Evolutionary conservation across 2,329 filamentous ascomycete genomes (phyloP).

Genomic region (Fusarium beomiforme): DNA sequence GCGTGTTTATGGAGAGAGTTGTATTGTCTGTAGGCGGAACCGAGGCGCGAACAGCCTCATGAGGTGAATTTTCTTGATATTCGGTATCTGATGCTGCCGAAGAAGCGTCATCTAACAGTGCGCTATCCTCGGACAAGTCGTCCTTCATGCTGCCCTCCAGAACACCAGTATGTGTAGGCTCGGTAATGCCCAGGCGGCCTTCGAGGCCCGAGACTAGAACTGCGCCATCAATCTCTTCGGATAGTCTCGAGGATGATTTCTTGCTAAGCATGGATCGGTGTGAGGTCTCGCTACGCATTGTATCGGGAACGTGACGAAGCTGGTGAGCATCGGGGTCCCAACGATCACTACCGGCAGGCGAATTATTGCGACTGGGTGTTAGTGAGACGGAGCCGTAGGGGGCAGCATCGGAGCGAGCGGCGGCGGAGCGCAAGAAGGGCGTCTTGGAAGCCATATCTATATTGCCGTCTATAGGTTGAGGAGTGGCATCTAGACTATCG

Average conservation of each 20-base stretch:
- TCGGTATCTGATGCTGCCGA: slow-evolving; percentile 58
- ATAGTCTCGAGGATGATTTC: slow-evolving; percentile 50
- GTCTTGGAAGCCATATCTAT: slow-evolving; percentile 50
- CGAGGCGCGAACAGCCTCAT: slow-evolving; percentile 82
- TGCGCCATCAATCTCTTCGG: slow-evolving; percentile 62
- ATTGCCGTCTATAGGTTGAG: slow-evolving; percentile 23
- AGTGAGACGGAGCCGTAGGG: slow-evolving; percentile 53
- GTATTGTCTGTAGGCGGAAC: slow-evolving; percentile 81
- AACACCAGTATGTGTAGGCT: slow-evolving; percentile 58
- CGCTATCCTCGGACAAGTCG: slow-evolving; percentile 50
- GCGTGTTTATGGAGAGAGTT: slow-evolving; percentile 84
- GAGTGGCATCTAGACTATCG: slow-evolving; percentile 41
- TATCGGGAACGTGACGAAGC: slow-evolving; percentile 49
- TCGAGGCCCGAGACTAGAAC: slow-evolving; percentile 64
- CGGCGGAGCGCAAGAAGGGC: slow-evolving; percentile 48
- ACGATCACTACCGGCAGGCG: slow-evolving; percentile 49
- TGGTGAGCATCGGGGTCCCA: slow-evolving; percentile 46
- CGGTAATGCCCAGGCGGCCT: slow-evolving; percentile 62
- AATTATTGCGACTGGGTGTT: slow-evolving; percentile 49
- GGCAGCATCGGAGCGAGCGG: slow-evolving; percentile 44
- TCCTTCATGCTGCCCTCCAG: slow-evolving; percentile 55
- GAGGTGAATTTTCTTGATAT: slow-evolving; percentile 76
- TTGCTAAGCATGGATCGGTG: slow-evolving; percentile 46
- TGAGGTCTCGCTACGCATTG: slow-evolving; percentile 47
- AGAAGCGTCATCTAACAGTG: slow-evolving; percentile 51